Conservation (phyloP, 2,329 filamentous ascomycete genomes). For the Botrytis cinerea region DNA sequence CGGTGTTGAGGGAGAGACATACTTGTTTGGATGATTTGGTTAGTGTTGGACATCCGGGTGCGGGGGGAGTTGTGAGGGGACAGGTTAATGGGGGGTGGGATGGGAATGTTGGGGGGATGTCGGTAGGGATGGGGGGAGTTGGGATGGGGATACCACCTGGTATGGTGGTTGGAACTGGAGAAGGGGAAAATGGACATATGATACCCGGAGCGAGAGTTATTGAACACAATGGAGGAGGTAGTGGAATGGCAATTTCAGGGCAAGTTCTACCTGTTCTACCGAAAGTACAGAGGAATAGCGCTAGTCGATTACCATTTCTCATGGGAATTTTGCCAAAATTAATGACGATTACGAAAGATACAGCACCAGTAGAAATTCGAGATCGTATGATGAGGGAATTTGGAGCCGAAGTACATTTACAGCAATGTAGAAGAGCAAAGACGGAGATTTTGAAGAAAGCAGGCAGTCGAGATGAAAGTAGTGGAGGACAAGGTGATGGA, state of each 20-base stretch:
- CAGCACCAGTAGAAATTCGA: conserved; percentile 59
- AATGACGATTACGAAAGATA: conserved; percentile 59
- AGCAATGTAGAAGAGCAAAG: conserved; percentile 41
- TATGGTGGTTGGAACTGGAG: neutral
- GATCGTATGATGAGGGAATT: conserved; percentile 52
- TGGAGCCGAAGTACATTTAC: conserved; percentile 41
- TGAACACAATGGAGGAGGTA: conserved; percentile 39
- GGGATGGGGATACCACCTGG: conserved; percentile 14
- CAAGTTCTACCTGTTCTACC: conserved; percentile 35
- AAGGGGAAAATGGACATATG: conserved; percentile 23
- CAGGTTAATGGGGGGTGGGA: conserved; percentile 18
- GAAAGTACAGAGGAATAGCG: conserved; percentile 41
- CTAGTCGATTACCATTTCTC: conserved; percentile 52
- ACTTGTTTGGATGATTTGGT: conserved; percentile 39
- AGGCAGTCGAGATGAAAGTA: conserved; percentile 20
- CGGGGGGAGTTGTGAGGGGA: conserved; percentile 6
- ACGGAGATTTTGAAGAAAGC: conserved; percentile 41
- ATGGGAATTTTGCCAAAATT: conserved; percentile 61
- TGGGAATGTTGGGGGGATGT: conserved; percentile 12
- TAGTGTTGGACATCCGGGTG: conserved; percentile 6
- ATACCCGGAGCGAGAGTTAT: conserved; percentile 30
- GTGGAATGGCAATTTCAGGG: conserved; percentile 30
- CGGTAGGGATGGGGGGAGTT: conserved; percentile 7
- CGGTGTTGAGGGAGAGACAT: conserved; percentile 40
- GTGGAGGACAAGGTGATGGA: conserved; percentile 9